Base-by-base conservation (phyloP, 768 basidiomycete species). In the Steccherinum ochraceum region DNA sequence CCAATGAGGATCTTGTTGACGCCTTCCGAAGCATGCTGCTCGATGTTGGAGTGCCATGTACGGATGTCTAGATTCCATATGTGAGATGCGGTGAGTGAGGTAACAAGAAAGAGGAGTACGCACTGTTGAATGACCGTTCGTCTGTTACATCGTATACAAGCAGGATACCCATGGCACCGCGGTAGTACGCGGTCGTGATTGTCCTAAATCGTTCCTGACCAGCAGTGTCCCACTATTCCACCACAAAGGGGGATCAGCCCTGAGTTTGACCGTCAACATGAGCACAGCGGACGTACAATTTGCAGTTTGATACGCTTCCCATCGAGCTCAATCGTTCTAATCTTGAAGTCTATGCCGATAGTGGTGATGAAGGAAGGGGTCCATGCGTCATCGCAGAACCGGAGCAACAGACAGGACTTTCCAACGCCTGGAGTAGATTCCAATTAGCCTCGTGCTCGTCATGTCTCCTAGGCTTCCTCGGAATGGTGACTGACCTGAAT, bases 311-410 rank as follows among this genome's bases (percentile, higher is more conserved):
- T 93, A 42, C 91, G 83, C 74, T 97, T 97, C 39, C 95, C 95
- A 61, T 98, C 95, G 46, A 98, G 79, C 68, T 98, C 94, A 66
- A 98, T 97, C 47, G 94, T 97, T 26, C 95, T 85, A 71, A 98
- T 98, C 85, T 94, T 95, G 79, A 96, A 96, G 81, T 96, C 93
- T 59, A 97, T 94, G 52, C 95, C 96, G 68, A 99, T 99, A 51
- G 96, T 99, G 51, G 94, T 97, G 72, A 97, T 98, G 76, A 97
- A 98, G 41, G 90, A 93, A 45, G 94, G 94, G 26, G 96, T 98
- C 93, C 94, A 99, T 56, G 94, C 90, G 71, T 99, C 96, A 75
- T 98, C 96, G 67, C 93, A 97, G 82, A 99, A 99, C 57, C 93
- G 87, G 54, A 93, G 80, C 48, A 93, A 76, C n/a, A 93, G 78